phyloP scores from a whole-genome alignment of 208 protist genomes.

The Trypanosoma avium region DNA sequence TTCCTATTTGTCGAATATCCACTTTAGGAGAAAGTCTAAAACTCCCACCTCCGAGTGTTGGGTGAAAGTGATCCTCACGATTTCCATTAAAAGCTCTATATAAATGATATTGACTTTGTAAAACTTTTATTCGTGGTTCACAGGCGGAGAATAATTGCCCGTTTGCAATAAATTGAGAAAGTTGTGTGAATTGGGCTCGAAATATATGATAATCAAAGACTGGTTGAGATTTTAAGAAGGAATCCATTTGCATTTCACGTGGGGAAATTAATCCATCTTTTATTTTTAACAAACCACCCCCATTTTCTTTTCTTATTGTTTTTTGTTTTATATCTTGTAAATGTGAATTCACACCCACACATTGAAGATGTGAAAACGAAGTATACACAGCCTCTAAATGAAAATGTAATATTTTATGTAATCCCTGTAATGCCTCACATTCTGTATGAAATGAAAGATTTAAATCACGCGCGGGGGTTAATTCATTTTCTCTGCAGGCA shows the following conservation, averaged over 20 bases:
- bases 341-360: background rate
- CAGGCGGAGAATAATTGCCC: slow-evolving; percentile 66
- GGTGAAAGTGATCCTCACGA: slow-evolving; percentile 66
- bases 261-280: slow-evolving; percentile 40
- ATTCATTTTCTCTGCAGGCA: slow-evolving; percentile 17
- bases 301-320: slow-evolving; percentile 12
- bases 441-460: background rate
- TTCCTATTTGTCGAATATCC: slow-evolving; percentile 61
- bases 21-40: slow-evolving; percentile 45
- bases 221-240: slow-evolving; percentile 31
- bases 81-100: slow-evolving; percentile 71
- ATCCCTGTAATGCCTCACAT: background rate
- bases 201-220: slow-evolving; percentile 57
- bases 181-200: slow-evolving; percentile 30
- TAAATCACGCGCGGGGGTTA: background rate
- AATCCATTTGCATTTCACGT: slow-evolving; percentile 19
- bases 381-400: slow-evolving; percentile 15
- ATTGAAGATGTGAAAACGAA: slow-evolving; percentile 3
- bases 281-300: too few species aligned
- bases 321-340: slow-evolving; percentile 13
- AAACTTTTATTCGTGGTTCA: slow-evolving; percentile 69
- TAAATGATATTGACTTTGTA: slow-evolving; percentile 68
- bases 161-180: slow-evolving; percentile 40
- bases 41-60: slow-evolving; percentile 41
- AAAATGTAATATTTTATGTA: background rate